Conservation (phyloP, 129 eudicot genomes). For the Silybum marianum region DNA sequence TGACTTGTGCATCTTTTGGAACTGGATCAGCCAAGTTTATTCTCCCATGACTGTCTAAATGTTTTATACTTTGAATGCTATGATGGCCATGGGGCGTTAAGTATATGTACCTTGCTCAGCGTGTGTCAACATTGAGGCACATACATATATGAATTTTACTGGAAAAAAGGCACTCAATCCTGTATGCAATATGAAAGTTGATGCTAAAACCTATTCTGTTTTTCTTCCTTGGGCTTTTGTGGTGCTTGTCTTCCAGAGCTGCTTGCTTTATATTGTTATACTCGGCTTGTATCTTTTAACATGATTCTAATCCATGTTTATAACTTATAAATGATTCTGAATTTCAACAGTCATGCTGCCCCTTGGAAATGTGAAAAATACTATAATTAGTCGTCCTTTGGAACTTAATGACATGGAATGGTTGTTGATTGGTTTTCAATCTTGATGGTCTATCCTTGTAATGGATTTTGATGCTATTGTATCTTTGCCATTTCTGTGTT, state of each 20-base stretch:
- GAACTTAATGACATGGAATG: constrained; percentile 6
- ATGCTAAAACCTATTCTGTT: background rate
- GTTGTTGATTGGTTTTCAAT: constrained; percentile 3
- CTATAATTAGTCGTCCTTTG: background rate
- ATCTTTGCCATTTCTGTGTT: constrained; percentile 21
- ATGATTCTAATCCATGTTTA: background rate
- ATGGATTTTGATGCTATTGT: background rate
- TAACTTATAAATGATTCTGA: background rate
- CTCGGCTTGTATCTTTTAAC: background rate
- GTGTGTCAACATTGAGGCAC: background rate
- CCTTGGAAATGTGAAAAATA: constrained; percentile 5
- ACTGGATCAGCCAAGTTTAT: constrained; percentile 11
- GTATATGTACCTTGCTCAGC: background rate
- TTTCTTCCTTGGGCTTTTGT: background rate
- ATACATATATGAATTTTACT: background rate
- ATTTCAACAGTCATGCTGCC: background rate
- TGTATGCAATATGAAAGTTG: constrained; percentile 4
- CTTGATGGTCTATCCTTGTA: constrained; percentile 6
- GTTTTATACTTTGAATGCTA: background rate
- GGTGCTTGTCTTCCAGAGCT: constrained; percentile 5
- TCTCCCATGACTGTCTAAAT: background rate
- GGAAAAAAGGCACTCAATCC: background rate
- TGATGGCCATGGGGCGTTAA: background rate
- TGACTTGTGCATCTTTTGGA: background rate
- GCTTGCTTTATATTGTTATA: background rate